Conservation (phyloP, 2,329 filamentous ascomycete genomes). For the Fusarium metavorans region DNA sequence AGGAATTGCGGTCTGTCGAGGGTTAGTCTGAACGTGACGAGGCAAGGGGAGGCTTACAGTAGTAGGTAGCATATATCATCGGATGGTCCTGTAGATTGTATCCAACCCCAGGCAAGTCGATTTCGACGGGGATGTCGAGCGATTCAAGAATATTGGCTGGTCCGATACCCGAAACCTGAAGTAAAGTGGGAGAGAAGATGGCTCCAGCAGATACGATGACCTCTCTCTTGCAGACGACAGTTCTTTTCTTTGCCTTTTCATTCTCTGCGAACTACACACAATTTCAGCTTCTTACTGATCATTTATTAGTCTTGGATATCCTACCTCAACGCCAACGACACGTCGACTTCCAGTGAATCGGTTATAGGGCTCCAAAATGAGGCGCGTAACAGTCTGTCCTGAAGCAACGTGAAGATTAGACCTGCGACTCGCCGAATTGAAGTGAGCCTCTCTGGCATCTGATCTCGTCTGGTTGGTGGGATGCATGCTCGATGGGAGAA, state of each 20-base stretch:
- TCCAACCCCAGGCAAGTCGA: conserved; percentile 20
- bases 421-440: not conserved
- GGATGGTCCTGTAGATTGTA: conserved; percentile 29
- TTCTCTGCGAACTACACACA: conserved; percentile 1
- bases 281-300: not conserved
- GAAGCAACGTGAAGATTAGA: conserved; percentile 19
- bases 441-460: conserved; percentile 26
- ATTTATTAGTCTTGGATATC: too few relatives aligned
- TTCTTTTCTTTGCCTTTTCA: not conserved
- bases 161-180: conserved; percentile 28
- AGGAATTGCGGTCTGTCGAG: conserved; percentile 9
- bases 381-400: conserved; percentile 9
- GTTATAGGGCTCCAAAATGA: conserved; percentile 3
- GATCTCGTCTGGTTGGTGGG: conserved; percentile 12
- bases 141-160: conserved; percentile 3
- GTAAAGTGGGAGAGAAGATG: conserved; percentile 18
- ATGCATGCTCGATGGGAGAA: conserved; percentile 30
- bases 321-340: conserved; percentile 25
- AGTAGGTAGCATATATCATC: conserved; percentile 18
- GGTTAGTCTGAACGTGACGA: not conserved
- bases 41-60: not conserved
- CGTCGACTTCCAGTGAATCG: conserved; percentile 1
- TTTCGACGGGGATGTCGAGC: conserved; percentile 2
- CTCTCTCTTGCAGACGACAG: conserved; percentile 1
- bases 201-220: conserved; percentile 27